Base-by-base conservation (phyloP, 352 stramenopile species). In the Pythium monospermum region DNA sequence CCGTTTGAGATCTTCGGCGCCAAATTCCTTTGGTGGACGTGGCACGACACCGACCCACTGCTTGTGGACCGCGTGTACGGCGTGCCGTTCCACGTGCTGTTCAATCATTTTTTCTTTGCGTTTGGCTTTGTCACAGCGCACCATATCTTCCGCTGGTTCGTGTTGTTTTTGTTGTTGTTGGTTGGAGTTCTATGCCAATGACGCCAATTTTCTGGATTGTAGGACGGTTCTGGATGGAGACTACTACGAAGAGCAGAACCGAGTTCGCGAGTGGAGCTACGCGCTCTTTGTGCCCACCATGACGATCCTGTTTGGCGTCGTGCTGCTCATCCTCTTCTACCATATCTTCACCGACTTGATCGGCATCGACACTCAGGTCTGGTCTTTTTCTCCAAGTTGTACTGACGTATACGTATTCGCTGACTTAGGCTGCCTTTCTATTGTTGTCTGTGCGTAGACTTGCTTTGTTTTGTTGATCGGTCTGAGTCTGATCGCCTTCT, bases 11-110 rank as follows among this genome's bases (percentile, higher is more conserved):
- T 93, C 41, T 40, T 91, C 28, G 83, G 83, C 40, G 51, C 75
- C 50, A 91, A 91, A 49, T 87, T 93, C 42, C 62, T 93, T 23
- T 90, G 77, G 76, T 93, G 83, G 83, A 93, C 83, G 43, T 90
- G 73, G 68, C 83, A 93, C 50, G 83, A 93, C 49, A 90, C 76
- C 18, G 79, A 93, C 23, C 79, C 79, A 23, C 61, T 87, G 35
- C 57, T 93, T 13, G 51, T 49, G 7, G 69, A 75, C 21, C 76
- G 83, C 2, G 53, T 87, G 18, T 77, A 87, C 49, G 76, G 75
- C 28, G 69, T 91, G 1, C 82, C 82, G 3, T 75, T 69, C 48
- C 73, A 88, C 47, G 60, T 69, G 30, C 59, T 93, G 7, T 83
- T 86, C 53, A 72, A 84, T 53, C 67, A 83, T 49, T 85, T 77